Evolutionary conservation across 1,284 basidiomycete genomes (phyloP), one percentile per base, ranked within the genome.

Genomic region (Fistulinella cinereoalba): DNA sequence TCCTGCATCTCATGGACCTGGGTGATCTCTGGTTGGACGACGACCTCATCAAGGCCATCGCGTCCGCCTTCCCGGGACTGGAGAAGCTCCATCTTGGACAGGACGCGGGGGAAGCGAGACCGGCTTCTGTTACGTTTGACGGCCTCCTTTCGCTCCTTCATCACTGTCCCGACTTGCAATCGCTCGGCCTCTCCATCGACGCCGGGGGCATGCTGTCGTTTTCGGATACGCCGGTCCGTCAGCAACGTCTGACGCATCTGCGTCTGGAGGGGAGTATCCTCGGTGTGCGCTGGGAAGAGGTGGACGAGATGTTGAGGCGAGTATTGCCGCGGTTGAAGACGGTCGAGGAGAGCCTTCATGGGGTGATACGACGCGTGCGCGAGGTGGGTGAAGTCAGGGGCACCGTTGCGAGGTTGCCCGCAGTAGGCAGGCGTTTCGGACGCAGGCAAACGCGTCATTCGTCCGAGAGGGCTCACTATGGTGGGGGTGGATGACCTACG

Each of bases 321-420:
- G 54, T 58, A 25, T 24, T 61, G n/a, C 56, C 56, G 29, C 37
- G 44, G 21, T 13, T 58, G 48, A 44, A 5, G 41, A 57, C 58
- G 3, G 33, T 61, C 13, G 56, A 58, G 43, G 58, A 58, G 54
- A 51, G 50, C 12, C 5, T 44, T 33, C 40, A 56, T 10, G 56
- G 56, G 28, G 24, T 50, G 34, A 50, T 37, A 33, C 10, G 45
- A 25, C 36, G 36, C 10, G 46, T 59, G 46, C 58, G 58, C 11
- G 31, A 48, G 4, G 21, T 59, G 22, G 25, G 16, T n/a, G 31
- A 12, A n/a, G n/a, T n/a, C n/a, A n/a, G 5, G 18, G 32, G 36
- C 3, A 13, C 5, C 6, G 25, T 15, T 21, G 31, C 4, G 24
- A 23, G 37, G 21, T 9, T 11, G 21, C 21, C 18, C 11, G 27